Evolutionary conservation across 192 early-diverging fungal genomes (phyloP).

Genomic region (Entomortierella chlamydospora): DNA sequence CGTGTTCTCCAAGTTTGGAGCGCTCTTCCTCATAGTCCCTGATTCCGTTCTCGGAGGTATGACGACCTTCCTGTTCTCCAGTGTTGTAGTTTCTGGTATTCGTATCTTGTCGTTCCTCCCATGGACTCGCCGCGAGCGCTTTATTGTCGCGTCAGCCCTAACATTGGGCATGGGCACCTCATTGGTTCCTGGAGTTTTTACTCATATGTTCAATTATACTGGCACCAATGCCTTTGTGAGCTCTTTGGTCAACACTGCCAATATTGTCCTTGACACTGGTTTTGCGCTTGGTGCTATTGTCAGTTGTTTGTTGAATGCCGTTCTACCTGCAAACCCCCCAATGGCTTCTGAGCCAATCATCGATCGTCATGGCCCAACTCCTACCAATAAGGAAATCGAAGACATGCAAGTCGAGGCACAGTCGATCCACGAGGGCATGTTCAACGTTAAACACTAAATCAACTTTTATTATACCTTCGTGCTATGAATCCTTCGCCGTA

Average conservation of each 20-base stretch:
- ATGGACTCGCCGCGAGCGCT: slow-evolving; percentile 67
- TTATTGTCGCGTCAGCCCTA: slow-evolving; percentile 61
- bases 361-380: slow-evolving; percentile 40
- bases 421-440: slow-evolving; percentile 48
- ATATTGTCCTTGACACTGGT: slow-evolving; percentile 61
- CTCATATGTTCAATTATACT: slow-evolving; percentile 59
- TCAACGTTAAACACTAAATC: slow-evolving; percentile 18
- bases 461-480: neutral
- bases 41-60: slow-evolving; percentile 64
- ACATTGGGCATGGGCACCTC: slow-evolving; percentile 62
- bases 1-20: slow-evolving; percentile 64
- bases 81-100: slow-evolving; percentile 66
- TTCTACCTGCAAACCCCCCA: slow-evolving; percentile 50
- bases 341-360: slow-evolving; percentile 41
- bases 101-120: slow-evolving; percentile 63
- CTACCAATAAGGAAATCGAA: slow-evolving; percentile 36
- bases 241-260: slow-evolving; percentile 58
- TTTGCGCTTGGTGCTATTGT: slow-evolving; percentile 59
- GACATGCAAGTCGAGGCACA: slow-evolving; percentile 51
- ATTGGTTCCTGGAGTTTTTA: slow-evolving; percentile 63
- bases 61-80: slow-evolving; percentile 65
- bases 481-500: no score
- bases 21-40: slow-evolving; percentile 58
- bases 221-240: slow-evolving; percentile 52
- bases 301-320: slow-evolving; percentile 51